Evolutionary conservation across 495 filamentous ascomycete genomes (phyloP), one percentile per base, ranked within the genome.

Genomic region (Trichoderma orchidacearum): DNA sequence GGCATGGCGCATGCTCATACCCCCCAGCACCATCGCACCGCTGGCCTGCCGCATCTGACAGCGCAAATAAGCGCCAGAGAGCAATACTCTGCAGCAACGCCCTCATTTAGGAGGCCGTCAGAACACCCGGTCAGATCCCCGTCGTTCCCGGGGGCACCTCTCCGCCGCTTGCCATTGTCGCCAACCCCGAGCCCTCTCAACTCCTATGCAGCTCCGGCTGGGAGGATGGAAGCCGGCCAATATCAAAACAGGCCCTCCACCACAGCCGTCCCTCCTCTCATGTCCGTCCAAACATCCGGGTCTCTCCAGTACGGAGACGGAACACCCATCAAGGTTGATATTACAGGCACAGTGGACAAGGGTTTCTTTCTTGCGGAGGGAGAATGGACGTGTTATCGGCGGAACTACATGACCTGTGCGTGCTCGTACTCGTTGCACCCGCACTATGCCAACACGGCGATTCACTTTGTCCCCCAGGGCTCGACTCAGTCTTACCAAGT

Each of bases 311-410:
- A 82, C 31, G 72, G 69, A 23, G 84, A 86, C 54, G 79, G 81
- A 21, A 71, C 71, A 3, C 67, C 65, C 9, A 77, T 95, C 55
- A 84, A 80, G 57, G 80, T 87, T 5, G 86, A 90, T 27, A 88
- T 97, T 59, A 77, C 85, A 53, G 89, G 88, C 5, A 85, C 86
- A 61, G 91, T 96, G 56, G 90, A 94, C 64, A 94, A 95, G 64
- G 91, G 91, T 1, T 95, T 95, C 73, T 96, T 96, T 67, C 75
- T 84, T 36, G 79, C 79, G 3, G 92, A 96, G 56, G 76, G 80
- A 13, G 88, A 93, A 58, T 97, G 92, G 92, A 97, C 92, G 0
- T 97, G 92, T 70, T 97, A 97, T 64, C 78, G 92, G 52, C 78
- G 92, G 35, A 97, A 97, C 68, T 97, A 97, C 68, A 95, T 97